Evolutionary conservation across 2,329 filamentous ascomycete genomes (phyloP).

Genomic region (Ophidiomyces ophidiicola): DNA sequence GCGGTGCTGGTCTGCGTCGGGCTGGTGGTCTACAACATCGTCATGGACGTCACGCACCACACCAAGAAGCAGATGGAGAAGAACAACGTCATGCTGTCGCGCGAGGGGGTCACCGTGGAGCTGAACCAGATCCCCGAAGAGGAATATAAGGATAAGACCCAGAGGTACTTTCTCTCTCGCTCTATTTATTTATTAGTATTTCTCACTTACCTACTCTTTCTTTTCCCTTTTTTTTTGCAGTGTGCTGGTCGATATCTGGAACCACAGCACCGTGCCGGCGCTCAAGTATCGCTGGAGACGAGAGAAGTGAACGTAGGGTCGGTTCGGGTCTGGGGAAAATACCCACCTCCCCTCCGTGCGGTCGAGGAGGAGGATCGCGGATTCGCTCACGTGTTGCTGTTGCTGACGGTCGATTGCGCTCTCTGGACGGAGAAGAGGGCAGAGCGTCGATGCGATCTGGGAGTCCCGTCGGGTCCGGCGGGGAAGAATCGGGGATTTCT

Average conservation of each 20-base stretch:
- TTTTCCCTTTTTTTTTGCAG: constrained; percentile 20
- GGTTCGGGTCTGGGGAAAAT: too few relatives aligned
- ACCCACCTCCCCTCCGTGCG: too few relatives aligned
- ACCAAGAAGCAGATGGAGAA: constrained; percentile 51
- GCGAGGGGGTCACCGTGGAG: constrained; percentile 49
- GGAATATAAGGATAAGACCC: constrained; percentile 48
- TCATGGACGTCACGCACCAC: constrained; percentile 45
- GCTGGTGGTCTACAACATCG: constrained; percentile 47
- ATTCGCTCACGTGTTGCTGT: too few relatives aligned
- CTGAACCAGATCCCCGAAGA: constrained; percentile 47
- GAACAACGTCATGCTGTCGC: constrained; percentile 48
- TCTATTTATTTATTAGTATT: neutral
- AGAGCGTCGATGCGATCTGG: too few relatives aligned
- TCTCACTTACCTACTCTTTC: neutral
- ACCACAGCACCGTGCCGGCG: constrained; percentile 2
- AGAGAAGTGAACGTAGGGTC: neutral
- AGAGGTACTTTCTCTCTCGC: constrained; percentile 33
- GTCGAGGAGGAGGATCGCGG: too few relatives aligned
- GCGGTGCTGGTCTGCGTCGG: constrained; percentile 41
- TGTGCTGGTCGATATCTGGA: constrained; percentile 39
- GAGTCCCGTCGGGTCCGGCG: too few relatives aligned
- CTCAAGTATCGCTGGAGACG: constrained; percentile 4
- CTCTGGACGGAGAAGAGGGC: too few relatives aligned
- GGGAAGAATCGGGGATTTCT: too few relatives aligned
- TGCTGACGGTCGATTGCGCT: too few relatives aligned